These are phyloP conservation scores for Neurospora hispaniola DNA, from an alignment of 495 filamentous ascomycete species.

Conservation along the genomic window DNA sequence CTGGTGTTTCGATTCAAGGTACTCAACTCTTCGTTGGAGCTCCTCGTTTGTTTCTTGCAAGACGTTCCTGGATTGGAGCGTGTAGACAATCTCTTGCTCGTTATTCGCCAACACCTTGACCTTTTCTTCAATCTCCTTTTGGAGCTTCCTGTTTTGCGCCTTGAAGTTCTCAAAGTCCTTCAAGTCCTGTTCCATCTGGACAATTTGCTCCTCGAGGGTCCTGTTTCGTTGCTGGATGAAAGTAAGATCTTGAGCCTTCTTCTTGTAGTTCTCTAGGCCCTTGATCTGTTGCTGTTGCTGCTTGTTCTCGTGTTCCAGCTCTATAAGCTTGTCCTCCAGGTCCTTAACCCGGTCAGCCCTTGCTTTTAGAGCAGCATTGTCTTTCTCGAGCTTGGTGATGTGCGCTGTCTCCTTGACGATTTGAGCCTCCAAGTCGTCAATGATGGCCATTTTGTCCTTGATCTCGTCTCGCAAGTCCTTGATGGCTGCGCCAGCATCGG, in stretches of 20 bases:
- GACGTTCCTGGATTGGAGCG: constrained; percentile 24
- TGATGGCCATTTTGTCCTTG: constrained; percentile 26
- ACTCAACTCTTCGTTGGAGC: constrained; percentile 23
- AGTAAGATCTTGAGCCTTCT: constrained; percentile 56
- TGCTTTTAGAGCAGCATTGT: constrained; percentile 34
- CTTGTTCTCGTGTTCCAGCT: constrained; percentile 61
- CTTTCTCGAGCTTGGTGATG: constrained; percentile 26
- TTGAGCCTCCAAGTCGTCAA: constrained; percentile 27
- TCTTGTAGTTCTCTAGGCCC: constrained; percentile 59
- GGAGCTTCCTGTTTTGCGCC: constrained; percentile 46
- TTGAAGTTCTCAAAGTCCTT: constrained; percentile 48
- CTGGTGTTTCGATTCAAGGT: constrained; percentile 23
- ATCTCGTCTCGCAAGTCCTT: constrained; percentile 32
- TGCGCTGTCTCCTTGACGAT: constrained; percentile 24
- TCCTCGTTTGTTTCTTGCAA: constrained; percentile 23
- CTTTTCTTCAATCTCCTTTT: constrained; percentile 31
- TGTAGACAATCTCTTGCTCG: constrained; percentile 34
- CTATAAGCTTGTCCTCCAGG: constrained; percentile 44
- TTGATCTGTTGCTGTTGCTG: constrained; percentile 74
- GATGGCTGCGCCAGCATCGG: constrained; percentile 17
- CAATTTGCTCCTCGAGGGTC: constrained; percentile 30
- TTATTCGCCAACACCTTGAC: constrained; percentile 23
- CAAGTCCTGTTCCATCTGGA: constrained; percentile 57
- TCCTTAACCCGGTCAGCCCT: constrained; percentile 33
- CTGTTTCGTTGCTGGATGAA: constrained; percentile 34